These are phyloP conservation scores for Magnusiomyces ingens DNA, from an alignment of 1,139 yeast species.

Conservation along the genomic window DNA sequence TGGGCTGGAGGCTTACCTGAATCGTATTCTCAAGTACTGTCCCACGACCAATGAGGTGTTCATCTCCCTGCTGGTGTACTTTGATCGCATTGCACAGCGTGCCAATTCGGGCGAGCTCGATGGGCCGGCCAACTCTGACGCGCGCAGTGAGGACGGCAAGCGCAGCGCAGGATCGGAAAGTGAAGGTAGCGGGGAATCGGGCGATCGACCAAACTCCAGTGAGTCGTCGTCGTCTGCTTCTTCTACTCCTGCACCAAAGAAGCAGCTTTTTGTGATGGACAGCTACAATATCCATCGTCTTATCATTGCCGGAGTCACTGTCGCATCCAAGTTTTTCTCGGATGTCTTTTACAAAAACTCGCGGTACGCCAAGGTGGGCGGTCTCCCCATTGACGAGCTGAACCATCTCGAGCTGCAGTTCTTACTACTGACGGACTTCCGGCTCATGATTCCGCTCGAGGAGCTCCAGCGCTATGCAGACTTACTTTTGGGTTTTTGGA, in stretches of 20 bases:
- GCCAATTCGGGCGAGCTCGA: constrained; percentile 52
- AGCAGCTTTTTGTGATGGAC: constrained; percentile 84
- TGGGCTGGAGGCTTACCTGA: constrained; percentile 77
- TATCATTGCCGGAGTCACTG: constrained; percentile 94
- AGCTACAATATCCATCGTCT: constrained; percentile 90
- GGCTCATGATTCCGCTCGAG: constrained; percentile 79
- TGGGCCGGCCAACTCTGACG: background rate
- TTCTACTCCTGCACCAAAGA: constrained; percentile 10
- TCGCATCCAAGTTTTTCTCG: constrained; percentile 88
- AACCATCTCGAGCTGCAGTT: constrained; percentile 91
- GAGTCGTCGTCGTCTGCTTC: constrained; percentile 16
- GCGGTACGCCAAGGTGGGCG: constrained; percentile 96
- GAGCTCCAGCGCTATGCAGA: constrained; percentile 91
- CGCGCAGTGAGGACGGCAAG: background rate
- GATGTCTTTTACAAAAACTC: constrained; percentile 95
- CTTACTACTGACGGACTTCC: constrained; percentile 73
- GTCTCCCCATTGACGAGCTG: constrained; percentile 87
- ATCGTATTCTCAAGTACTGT: constrained; percentile 89
- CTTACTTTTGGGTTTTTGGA: constrained; percentile 77
- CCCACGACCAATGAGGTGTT: constrained; percentile 97
- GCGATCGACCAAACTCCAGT: constrained; percentile 4
- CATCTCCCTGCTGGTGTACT: constrained; percentile 79
- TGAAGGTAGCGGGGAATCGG: no score
- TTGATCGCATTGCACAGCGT: constrained; percentile 86
- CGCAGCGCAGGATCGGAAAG: constrained; percentile 18